Evolutionary conservation across 768 basidiomycete genomes (phyloP), one percentile per base, ranked within the genome.

Genomic region (Pleurotus eryngii): DNA sequence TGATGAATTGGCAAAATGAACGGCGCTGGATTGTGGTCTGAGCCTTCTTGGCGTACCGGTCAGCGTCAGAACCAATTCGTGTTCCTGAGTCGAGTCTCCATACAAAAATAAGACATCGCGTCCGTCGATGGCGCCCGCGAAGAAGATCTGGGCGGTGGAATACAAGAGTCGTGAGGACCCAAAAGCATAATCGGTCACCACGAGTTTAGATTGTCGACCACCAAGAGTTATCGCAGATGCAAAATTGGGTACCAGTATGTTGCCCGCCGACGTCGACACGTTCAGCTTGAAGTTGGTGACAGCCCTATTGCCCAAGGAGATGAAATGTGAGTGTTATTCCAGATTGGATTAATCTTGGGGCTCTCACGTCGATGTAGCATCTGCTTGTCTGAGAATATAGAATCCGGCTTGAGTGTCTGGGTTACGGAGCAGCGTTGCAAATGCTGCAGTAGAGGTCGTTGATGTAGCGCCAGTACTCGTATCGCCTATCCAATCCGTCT

Each of bases 131-230:
- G 62, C 68, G 3, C 85, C 82, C 0, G 89, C 83, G 62, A 81
- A 90, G 63, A 92, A 79, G 35, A 94, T 75, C 56, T 82, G 79
- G 0, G 90, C 87, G 1, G 90, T 92, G 5, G 90, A 85, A 68
- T 90, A 92, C 3, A 80, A 68, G 1, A 88, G 64, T 58, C 72
- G 75, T 8, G 84, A 84, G 11, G 72, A 74, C 18, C 92, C 92
- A 64, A 90, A 92, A 6, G 79, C 72, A 65, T 90, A 90, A 66
- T 90, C 83, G 0, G 87, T 84, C 15, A 89, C 75, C 26, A 92
- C 72, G 26, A 91, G 73, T 66, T 90, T 91, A 45, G 86, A 89
- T 67, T 91, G 82, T 17, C 90, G 79, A 8, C 90, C 91, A 26
- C 70, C 65, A 9, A 93, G 80, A 1, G 81, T 79, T 60, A 92